Evolutionary conservation across 1,139 yeast species (phyloP).

Genomic region (Nakaseomyces uthaithaninus): DNA sequence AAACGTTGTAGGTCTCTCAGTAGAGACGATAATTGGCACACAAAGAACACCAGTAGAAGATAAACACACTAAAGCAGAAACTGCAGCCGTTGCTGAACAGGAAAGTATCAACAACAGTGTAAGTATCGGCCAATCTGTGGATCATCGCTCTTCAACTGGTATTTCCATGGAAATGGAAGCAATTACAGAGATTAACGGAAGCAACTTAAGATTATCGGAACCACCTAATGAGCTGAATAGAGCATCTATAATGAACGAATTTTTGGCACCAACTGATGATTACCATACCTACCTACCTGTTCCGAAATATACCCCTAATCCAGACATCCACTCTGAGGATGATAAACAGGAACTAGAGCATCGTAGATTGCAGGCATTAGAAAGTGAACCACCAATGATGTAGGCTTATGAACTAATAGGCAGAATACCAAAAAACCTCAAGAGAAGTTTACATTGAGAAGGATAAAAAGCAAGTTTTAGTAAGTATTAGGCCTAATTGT

Average conservation of each 20-base stretch:
- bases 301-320: slow-evolving; percentile 24
- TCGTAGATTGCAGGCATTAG: slow-evolving; percentile 29
- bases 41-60: slow-evolving; percentile 34
- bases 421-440: no score
- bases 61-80: background rate
- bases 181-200: background rate
- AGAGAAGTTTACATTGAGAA: no score
- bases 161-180: background rate
- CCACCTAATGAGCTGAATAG: no score
- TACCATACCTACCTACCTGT: slow-evolving; percentile 17
- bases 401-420: no score
- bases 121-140: background rate
- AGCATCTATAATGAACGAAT: slow-evolving; percentile 13
- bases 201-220: background rate
- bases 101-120: background rate
- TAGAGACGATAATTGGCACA: slow-evolving; percentile 76
- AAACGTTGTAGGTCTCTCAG: slow-evolving; percentile 69
- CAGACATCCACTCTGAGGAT: slow-evolving; percentile 13
- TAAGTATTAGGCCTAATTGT: no score
- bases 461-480: no score
- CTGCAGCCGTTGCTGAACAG: background rate
- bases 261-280: slow-evolving; percentile 16
- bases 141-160: background rate
- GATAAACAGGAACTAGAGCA: slow-evolving; percentile 34
- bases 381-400: slow-evolving; percentile 33